Base-by-base conservation (phyloP, 805 yeast species). In the Candida boidinii region DNA sequence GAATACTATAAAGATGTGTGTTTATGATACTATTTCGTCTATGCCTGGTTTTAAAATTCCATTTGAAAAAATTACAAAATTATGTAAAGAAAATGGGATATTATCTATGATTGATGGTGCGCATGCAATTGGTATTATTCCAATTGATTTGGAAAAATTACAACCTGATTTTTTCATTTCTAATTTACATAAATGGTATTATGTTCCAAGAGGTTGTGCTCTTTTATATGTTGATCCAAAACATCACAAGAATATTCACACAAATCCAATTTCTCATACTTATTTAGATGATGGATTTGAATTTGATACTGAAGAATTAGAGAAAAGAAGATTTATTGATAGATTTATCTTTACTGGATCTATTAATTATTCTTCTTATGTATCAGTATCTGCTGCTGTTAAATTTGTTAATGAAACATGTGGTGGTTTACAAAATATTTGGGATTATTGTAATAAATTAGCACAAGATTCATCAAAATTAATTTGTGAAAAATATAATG, bases 101-200 rank as follows among this genome's bases (percentile, higher is more conserved):
- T 39, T 76, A 29, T 71, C 83, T 4, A 53, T 77, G 27, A 66
- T 81, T 17, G 90, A 81, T 49, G 90, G 81, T 11, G 90, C 88
- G 5, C 90, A 81, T 47, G 69, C 74, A 1, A 61, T 73, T 23
- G 90, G 90, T 0, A 54, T 65, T 34, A 44, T 71, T 20, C 66
- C 68, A 8, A 34, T 70, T n/a, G 56, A 64, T 29, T 42, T 75
- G 23, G 53, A 50, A 10, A 46, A 46, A 10, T 41, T 69, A 17
- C 41, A 62, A 29, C 83, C 86, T 0, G 86, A 79, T 44, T 80
- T 76, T 48, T 70, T 63, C 47, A 61, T 68, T 17, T 54, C 79
- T 15, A 81, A 80, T 45, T 56, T 79, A 14, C 88, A 81, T 60
- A 81, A 81, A 46, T 81, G 88, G 88, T 56, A 64, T 25, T 73